Evolutionary conservation across 2,329 filamentous ascomycete genomes (phyloP).

Genomic region (Penicillium sp.): DNA sequence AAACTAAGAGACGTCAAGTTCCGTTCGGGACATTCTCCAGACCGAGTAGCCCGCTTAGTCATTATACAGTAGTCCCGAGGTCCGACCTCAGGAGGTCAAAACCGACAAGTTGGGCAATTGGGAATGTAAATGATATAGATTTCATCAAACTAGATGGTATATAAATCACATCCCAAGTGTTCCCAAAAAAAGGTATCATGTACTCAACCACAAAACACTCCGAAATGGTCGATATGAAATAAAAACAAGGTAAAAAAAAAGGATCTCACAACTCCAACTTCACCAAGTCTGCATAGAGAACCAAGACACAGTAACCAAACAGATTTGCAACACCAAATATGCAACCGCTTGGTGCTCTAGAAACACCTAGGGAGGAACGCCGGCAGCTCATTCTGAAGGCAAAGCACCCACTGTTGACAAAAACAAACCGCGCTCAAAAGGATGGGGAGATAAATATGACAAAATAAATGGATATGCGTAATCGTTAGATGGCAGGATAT

Average conservation of each 20-base stretch:
- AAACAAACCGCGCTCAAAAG: conserved; percentile 11
- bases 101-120: not conserved
- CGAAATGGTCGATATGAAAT: conserved; percentile 16
- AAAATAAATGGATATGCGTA: conserved; percentile 18
- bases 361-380: conserved; percentile 13
- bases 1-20: not conserved
- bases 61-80: not conserved
- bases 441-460: conserved; percentile 12
- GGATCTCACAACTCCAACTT: conserved; percentile 3
- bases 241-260: conserved; percentile 4
- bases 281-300: not conserved
- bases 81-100: not conserved
- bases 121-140: not conserved
- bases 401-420: conserved; percentile 14
- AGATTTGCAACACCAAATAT: conserved; percentile 24
- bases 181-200: conserved; percentile 17
- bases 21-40: not conserved
- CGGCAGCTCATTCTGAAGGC: conserved; percentile 17
- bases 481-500: conserved; percentile 23
- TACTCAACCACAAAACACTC: conserved; percentile 17
- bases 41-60: not conserved
- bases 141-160: conserved; percentile 2
- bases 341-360: conserved; percentile 20
- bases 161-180: conserved; percentile 8
- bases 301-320: conserved; percentile 1